Conservation (phyloP, 805 yeast species). For the Blastobotrys mokoenaii region DNA sequence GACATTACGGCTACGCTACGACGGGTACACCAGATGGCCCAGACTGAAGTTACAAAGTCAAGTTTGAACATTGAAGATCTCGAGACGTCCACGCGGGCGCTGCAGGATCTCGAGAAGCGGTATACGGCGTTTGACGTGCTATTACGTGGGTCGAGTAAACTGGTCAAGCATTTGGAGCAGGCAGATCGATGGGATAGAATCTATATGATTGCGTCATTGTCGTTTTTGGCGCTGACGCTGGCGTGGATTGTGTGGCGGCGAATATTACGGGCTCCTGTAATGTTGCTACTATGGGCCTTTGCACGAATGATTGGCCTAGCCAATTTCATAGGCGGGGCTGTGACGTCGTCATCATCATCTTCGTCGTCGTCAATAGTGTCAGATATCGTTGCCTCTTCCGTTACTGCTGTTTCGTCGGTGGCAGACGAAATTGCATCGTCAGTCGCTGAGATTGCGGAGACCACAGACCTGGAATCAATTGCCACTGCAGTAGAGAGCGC, state of each 20-base stretch:
- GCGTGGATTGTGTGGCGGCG: constrained; percentile 33
- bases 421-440: neutral
- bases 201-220: constrained; percentile 29
- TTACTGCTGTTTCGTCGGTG: neutral
- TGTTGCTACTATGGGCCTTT: constrained; percentile 25
- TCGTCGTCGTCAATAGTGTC: neutral
- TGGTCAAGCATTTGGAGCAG: constrained; percentile 31
- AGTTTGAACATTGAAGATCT: constrained; percentile 31
- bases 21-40: constrained; percentile 27
- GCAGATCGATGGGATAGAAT: constrained; percentile 34
- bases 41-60: constrained; percentile 31
- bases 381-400: neutral
- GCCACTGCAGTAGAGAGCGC: no score
- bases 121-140: constrained; percentile 31
- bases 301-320: constrained; percentile 16
- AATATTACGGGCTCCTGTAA: constrained; percentile 29
- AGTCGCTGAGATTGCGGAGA: neutral
- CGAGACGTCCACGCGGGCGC: constrained; percentile 29
- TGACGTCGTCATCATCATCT: no score
- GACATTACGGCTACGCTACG: constrained; percentile 20
- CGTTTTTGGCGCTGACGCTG: constrained; percentile 30
- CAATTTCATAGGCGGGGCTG: neutral
- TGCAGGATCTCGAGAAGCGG: constrained; percentile 26
- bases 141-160: constrained; percentile 28
- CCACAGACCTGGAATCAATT: neutral